Evolutionary conservation across 1,284 basidiomycete species (phyloP).

Genomic region (Tilletia caries): DNA sequence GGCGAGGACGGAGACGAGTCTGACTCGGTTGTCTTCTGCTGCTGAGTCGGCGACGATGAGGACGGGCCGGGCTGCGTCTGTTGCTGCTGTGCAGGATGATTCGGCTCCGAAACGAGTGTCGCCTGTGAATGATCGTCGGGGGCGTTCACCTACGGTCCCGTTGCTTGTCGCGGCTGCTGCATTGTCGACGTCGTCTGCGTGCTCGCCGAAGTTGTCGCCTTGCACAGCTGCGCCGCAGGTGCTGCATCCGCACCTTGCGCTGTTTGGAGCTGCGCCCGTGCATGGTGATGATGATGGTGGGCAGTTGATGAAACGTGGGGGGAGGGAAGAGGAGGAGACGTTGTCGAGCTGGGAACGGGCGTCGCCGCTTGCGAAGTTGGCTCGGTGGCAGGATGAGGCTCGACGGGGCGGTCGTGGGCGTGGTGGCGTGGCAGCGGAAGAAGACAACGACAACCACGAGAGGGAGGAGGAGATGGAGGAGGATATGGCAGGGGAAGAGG

Average conservation of each 20-base stretch:
- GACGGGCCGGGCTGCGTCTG: no score
- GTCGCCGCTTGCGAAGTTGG: slow-evolving; percentile 6
- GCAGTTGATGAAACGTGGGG: no score
- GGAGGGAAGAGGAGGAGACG: no score
- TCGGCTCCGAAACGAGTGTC: no score
- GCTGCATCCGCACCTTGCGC: neutral
- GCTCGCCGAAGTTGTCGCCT: neutral
- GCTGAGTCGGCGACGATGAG: no score
- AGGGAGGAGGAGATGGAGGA: neutral
- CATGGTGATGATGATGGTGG: neutral
- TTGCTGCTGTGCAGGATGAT: no score
- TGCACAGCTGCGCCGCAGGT: slow-evolving; percentile 2
- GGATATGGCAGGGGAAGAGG: no score
- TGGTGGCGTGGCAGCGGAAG: no score
- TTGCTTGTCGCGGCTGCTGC: neutral
- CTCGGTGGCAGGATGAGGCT: slow-evolving; percentile 6
- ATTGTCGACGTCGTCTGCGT: neutral
- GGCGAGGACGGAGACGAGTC: neutral
- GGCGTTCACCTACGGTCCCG: neutral
- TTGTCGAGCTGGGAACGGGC: slow-evolving; percentile 11
- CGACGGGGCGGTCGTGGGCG: neutral
- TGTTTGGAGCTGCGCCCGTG: neutral
- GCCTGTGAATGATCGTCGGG: neutral
- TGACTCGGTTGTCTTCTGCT: neutral
- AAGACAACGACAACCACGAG: no score